These are phyloP conservation scores for Rhizoclosmatium sp. DNA, from an alignment of 192 early-diverging fungal species.

Conservation along the genomic window DNA sequence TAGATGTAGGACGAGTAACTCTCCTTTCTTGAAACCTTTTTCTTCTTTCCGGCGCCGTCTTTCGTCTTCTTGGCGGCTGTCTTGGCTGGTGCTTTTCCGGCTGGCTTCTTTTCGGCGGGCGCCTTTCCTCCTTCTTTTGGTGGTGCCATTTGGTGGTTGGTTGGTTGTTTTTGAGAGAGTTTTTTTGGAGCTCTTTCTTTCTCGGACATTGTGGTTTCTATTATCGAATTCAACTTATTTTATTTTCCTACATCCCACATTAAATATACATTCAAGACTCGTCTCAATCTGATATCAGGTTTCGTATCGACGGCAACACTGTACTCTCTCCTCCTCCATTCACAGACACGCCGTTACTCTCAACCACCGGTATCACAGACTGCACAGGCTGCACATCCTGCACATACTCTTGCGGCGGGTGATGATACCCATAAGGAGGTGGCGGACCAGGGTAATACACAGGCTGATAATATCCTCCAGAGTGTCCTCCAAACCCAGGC, in stretches of 20 bases:
- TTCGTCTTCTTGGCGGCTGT: constrained; percentile 70
- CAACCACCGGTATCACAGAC: not conserved
- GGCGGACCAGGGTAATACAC: not conserved
- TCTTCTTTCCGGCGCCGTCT: constrained; percentile 68
- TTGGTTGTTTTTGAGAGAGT: not conserved
- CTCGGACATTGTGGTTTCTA: not conserved
- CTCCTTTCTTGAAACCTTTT: constrained; percentile 75
- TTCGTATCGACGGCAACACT: constrained; percentile 34
- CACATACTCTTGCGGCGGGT: constrained; percentile 8
- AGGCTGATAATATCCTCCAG: not conserved
- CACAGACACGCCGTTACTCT: not conserved
- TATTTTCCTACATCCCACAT: not conserved
- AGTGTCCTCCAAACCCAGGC: not conserved
- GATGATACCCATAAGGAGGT: not conserved
- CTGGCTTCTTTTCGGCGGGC: constrained; percentile 49
- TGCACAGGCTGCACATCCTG: not conserved
- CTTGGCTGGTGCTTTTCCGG: constrained; percentile 77
- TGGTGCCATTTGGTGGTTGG: not conserved
- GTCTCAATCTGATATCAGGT: constrained; percentile 30
- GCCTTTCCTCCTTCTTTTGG: constrained; percentile 13
- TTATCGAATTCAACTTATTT: not conserved
- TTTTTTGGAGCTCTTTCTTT: not conserved
- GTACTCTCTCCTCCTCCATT: not conserved
- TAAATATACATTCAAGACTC: not conserved
- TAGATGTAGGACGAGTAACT: constrained; percentile 97